A percentile compares a stretch with the other conserved stretches of the same genome.
Evolutionary conservation across 257 asterid genomes (phyloP).

Genomic region (Scutellaria minor): DNA sequence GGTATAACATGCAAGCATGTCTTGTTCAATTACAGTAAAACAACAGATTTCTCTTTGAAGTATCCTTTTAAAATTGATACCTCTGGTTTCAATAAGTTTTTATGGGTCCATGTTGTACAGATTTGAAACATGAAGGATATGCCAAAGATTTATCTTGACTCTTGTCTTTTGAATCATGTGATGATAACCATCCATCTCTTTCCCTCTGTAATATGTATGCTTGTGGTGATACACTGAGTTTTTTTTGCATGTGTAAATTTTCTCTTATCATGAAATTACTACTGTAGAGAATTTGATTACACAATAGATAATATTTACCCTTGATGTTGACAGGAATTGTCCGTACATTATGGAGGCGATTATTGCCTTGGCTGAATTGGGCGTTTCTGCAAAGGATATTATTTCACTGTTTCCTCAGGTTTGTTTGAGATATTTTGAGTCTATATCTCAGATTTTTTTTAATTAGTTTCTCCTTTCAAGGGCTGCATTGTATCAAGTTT

Average conservation of each 20-base stretch:
- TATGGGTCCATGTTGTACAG: neutral
- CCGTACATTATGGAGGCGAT: constrained; percentile 88
- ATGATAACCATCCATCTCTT: constrained; percentile 19
- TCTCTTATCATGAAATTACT: constrained; percentile 19
- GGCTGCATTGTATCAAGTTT: constrained; percentile 24
- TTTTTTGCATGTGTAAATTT: constrained; percentile 9
- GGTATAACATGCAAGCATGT: constrained; percentile 1
- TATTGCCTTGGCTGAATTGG: constrained; percentile 89
- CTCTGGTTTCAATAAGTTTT: constrained; percentile 21
- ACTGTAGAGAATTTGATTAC: constrained; percentile 14
- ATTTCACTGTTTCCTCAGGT: constrained; percentile 86
- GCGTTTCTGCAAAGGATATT: constrained; percentile 83
- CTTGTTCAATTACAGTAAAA: constrained; percentile 4
- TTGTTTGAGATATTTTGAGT: constrained; percentile 34
- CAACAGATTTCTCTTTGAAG: constrained; percentile 5
- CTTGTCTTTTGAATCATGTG: constrained; percentile 22
- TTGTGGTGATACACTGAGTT: neutral
- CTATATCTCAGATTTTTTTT: constrained; percentile 1
- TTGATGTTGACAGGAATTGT: constrained; percentile 65
- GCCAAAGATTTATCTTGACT: constrained; percentile 21
- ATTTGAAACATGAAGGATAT: constrained; percentile 7
- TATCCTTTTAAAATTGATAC: constrained; percentile 23
- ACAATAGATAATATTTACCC: constrained; percentile 16
- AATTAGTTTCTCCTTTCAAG: constrained; percentile 12
- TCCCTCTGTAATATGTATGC: constrained; percentile 7